Conservation (phyloP, 2,329 filamentous ascomycete species). For the Lasiodiplodia citricola region DNA sequence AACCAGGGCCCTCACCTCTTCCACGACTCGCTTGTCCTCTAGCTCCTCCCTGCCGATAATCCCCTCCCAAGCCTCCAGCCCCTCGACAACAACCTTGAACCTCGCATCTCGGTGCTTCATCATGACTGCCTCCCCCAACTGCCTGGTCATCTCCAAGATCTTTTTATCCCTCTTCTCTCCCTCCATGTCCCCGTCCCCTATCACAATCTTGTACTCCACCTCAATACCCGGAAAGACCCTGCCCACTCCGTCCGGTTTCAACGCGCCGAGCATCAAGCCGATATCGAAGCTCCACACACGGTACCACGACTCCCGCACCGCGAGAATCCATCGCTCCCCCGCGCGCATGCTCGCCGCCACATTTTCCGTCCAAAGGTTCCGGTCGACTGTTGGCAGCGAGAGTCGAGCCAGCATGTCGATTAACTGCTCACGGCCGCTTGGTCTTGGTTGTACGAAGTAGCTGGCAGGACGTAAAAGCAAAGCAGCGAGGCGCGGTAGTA, state of each 20-base stretch:
- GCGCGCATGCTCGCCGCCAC: background rate
- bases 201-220: background rate
- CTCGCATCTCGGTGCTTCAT: background rate
- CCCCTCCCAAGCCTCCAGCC: background rate
- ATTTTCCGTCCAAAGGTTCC: background rate
- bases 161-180: background rate
- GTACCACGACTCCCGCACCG: background rate
- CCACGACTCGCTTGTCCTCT: background rate
- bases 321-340: background rate
- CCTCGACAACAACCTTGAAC: background rate
- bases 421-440: background rate
- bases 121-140: background rate
- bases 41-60: background rate
- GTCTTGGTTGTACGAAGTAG: background rate
- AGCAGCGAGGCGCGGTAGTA: background rate
- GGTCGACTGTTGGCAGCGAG: background rate
- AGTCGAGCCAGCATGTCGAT: background rate
- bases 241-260: background rate
- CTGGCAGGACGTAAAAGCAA: background rate
- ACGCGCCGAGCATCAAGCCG: background rate
- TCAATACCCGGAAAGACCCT: background rate
- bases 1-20: background rate
- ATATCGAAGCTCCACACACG: background rate
- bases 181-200: background rate
- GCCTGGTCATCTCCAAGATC: background rate